These are phyloP conservation scores for Coelastrella sp. DNA, from an alignment of 139 green algal genomes.

Conservation along the genomic window DNA sequence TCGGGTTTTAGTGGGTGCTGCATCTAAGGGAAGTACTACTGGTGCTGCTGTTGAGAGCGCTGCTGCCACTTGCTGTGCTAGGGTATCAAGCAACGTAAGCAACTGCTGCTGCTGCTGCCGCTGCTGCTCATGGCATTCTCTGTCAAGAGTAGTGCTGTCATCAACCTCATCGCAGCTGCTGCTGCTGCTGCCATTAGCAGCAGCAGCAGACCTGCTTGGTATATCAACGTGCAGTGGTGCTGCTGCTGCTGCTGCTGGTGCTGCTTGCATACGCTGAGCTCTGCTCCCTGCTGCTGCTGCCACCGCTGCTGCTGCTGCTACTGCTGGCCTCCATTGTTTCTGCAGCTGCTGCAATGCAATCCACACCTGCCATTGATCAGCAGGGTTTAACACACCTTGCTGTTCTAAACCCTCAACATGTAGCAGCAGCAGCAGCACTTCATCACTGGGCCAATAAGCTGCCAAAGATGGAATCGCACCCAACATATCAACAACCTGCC, in stretches of 20 bases:
- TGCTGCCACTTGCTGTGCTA: background rate
- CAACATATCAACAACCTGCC: background rate
- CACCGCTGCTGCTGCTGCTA: slow-evolving; percentile 24
- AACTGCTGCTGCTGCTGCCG: slow-evolving; percentile 34
- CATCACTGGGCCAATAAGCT: slow-evolving; percentile 17
- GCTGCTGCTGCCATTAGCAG: slow-evolving; percentile 11
- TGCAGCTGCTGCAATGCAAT: slow-evolving; percentile 41
- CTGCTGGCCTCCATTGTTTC: slow-evolving; percentile 4
- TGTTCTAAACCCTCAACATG: background rate
- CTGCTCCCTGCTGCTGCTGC: background rate
- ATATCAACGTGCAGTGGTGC: background rate
- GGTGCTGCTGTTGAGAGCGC: slow-evolving; percentile 5
- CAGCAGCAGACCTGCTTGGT: slow-evolving; percentile 6
- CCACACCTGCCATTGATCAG: slow-evolving; percentile 28
- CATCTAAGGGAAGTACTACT: background rate
- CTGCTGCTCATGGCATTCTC: background rate
- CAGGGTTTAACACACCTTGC: background rate
- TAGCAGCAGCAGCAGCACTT: background rate
- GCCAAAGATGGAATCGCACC: background rate
- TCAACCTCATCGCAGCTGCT: slow-evolving; percentile 16
- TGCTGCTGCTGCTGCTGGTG: slow-evolving; percentile 16
- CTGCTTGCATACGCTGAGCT: slow-evolving; percentile 8
- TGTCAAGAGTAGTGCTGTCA: background rate
- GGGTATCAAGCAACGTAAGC: background rate
- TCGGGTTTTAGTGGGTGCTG: background rate